These are phyloP conservation scores for Malus hybrid DNA, from an alignment of 331 rosid genomes.

Conservation along the genomic window DNA sequence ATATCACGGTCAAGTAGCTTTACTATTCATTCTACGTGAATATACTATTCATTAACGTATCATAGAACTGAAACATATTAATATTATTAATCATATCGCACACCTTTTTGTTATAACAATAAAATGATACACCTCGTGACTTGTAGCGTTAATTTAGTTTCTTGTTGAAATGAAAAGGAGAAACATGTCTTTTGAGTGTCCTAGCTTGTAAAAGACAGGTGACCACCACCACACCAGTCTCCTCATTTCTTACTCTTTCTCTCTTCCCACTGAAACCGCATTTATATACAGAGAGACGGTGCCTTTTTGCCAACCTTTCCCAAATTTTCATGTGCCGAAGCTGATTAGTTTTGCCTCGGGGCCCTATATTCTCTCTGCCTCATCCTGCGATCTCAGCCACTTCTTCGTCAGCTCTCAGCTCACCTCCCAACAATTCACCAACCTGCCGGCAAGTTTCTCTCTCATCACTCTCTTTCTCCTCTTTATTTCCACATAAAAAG, in stretches of 20 bases:
- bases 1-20: too few species aligned
- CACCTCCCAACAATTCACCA: background rate
- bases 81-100: too few species aligned
- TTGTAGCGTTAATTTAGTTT: too few species aligned
- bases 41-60: too few species aligned
- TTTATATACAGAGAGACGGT: constrained; percentile 18
- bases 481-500: background rate
- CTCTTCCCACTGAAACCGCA: constrained; percentile 37
- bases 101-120: too few species aligned
- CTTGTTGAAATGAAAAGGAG: background rate
- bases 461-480: background rate
- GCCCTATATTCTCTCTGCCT: constrained; percentile 25
- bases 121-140: fast-evolving
- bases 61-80: too few species aligned
- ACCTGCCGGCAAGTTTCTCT: constrained; percentile 6
- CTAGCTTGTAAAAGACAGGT: background rate
- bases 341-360: constrained; percentile 29
- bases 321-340: constrained; percentile 28
- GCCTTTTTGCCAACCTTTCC: constrained; percentile 39
- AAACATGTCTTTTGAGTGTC: background rate
- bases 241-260: background rate
- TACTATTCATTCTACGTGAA: too few species aligned
- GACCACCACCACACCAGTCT: background rate
- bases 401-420: background rate
- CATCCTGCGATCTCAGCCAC: constrained; percentile 4